Conservation (phyloP, 1,139 yeast species). For the Wickerhamomyces sp. region DNA sequence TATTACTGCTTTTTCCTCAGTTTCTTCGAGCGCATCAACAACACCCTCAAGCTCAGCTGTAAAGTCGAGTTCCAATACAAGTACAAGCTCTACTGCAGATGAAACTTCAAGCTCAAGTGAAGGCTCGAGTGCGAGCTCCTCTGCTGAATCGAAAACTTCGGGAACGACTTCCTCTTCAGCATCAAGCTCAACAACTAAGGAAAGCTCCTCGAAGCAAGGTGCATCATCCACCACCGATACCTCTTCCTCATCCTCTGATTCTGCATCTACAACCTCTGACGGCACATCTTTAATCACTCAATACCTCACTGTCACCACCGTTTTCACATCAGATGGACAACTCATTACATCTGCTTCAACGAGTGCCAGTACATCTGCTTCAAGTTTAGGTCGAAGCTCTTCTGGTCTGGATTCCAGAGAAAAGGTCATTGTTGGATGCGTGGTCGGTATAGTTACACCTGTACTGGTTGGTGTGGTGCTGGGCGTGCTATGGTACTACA, state of each 20-base stretch:
- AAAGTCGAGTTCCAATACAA: no score
- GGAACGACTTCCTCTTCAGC: constrained; percentile 4
- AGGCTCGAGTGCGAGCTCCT: no score
- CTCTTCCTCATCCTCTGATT: constrained; percentile 5
- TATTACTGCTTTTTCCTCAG: no score
- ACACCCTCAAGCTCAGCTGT: no score
- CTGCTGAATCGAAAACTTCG: constrained; percentile 11
- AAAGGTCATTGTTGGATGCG: constrained; percentile 22
- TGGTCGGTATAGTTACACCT: constrained; percentile 23
- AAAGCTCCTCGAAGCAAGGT: no score
- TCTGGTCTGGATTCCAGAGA: constrained; percentile 16
- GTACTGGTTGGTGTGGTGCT: constrained; percentile 9
- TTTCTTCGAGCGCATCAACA: no score
- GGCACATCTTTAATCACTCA: constrained; percentile 6
- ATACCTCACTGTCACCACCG: constrained; percentile 17
- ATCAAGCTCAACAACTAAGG: background rate
- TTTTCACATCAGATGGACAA: constrained; percentile 19
- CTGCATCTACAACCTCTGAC: constrained; percentile 1
- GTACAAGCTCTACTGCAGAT: background rate
- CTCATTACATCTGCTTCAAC: constrained; percentile 12
- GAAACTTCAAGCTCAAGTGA: constrained; percentile 8
- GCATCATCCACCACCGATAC: constrained; percentile 2
- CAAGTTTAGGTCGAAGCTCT: constrained; percentile 3
- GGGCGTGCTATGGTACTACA: constrained; percentile 17
- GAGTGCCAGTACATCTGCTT: constrained; percentile 6